Evolutionary conservation across 441 rosid species (phyloP), one percentile per base, ranked within the genome.

Genomic region (Pelargonium australe): DNA sequence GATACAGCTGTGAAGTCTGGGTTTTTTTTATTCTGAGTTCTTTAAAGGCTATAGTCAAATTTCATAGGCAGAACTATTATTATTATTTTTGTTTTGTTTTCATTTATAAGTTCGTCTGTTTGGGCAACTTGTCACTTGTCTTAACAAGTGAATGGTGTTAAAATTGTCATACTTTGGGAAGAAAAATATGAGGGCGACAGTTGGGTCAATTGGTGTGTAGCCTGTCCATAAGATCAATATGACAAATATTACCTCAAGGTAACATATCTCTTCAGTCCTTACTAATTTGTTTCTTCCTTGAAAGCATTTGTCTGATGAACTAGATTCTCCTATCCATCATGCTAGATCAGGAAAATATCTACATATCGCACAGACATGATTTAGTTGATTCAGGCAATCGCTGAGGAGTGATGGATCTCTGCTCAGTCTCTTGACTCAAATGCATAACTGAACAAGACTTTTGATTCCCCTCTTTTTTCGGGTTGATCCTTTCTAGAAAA

Each of bases 151-250:
- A 55, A 5, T 16, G 23, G 44, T 41, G 44, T 41, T 7, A 41
- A 41, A 41, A 41, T 41, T 41, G 44, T 41, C 61, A 17, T 3
- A 57, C 3, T 19, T 20, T 58, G 63, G 23, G 9, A 60, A 60
- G 37, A 57, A 60, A 60, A 23, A 60, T 60, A 20, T 60, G 34
- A 23, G n/a, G 64, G 37, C 11, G 40, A 60, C 64, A 60, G 64
- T 60, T 23, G 37, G 37, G 7, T 25, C 37, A 60, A 60, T 60
- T 60, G 64, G 23, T 60, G 37, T 60, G 64, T 60, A 60, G 13
- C 12, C 10, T 16, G 8, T 19, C 23, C 57, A 51, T 51, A 51
- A 1, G 60, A 53, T 9, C 23, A 57, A 41, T 41, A 0, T 41
- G 44, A 41, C 8, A 41, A 7, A 7, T 41, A 7, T 8, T 41